phyloP scores from a whole-genome alignment of 352 stramenopile genomes.

The Globisporangium nunn region DNA sequence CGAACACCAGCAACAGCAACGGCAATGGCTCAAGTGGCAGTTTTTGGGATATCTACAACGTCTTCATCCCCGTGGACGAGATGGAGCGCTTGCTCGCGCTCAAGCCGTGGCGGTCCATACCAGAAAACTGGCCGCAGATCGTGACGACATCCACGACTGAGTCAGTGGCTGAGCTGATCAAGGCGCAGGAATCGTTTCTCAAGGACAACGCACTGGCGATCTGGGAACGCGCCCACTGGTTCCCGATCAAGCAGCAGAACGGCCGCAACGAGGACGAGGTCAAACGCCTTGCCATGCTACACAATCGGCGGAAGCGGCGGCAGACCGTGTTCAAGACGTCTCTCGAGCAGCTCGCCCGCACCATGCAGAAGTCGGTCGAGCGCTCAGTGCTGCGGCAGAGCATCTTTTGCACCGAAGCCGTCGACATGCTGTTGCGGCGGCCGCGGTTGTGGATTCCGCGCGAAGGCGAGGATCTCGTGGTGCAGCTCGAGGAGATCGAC shows the following conservation, averaged over 20 bases:
- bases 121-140: slow-evolving; percentile 20
- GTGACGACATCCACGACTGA: slow-evolving; percentile 9
- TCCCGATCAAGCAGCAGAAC: slow-evolving; percentile 41
- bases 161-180: slow-evolving; percentile 16
- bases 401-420: slow-evolving; percentile 25
- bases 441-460: slow-evolving; percentile 36
- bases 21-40: slow-evolving; percentile 1
- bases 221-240: slow-evolving; percentile 43
- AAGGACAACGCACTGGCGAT: slow-evolving; percentile 27
- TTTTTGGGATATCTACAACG: slow-evolving; percentile 13
- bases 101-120: slow-evolving; percentile 10
- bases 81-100: slow-evolving; percentile 13
- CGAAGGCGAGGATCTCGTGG: slow-evolving; percentile 25
- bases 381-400: slow-evolving; percentile 24
- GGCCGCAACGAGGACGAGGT: slow-evolving; percentile 21
- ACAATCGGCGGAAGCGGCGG: slow-evolving; percentile 36
- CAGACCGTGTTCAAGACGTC: slow-evolving; percentile 26
- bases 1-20: background rate
- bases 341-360: slow-evolving; percentile 20
- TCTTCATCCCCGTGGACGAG: slow-evolving; percentile 14
- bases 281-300: slow-evolving; percentile 20
- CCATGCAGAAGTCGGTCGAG: slow-evolving; percentile 21
- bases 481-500: slow-evolving; percentile 29
- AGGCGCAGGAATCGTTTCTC: slow-evolving; percentile 27
- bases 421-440: slow-evolving; percentile 24